These are phyloP conservation scores for Rhizophagus clarus DNA, from an alignment of 192 early-diverging fungal genomes.

Conservation along the genomic window DNA sequence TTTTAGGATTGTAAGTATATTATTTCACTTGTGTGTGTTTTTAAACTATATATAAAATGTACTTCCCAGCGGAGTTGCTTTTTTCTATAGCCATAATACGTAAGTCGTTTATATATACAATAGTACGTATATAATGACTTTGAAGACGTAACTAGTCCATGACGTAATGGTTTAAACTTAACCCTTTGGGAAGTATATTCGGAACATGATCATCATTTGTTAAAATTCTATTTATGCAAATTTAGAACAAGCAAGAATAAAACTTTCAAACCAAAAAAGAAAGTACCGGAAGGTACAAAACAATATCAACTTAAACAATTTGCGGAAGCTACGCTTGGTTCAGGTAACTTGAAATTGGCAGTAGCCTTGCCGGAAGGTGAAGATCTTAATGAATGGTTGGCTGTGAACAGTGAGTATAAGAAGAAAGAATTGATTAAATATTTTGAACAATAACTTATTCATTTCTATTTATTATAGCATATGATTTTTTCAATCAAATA, in stretches of 20 bases:
- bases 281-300: slow-evolving; percentile 56
- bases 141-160: no score
- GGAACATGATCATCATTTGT: background rate
- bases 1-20: background rate
- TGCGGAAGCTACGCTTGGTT: slow-evolving; percentile 70
- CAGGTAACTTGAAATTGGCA: slow-evolving; percentile 75
- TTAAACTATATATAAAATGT: no score
- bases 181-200: background rate
- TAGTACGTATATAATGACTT: no score
- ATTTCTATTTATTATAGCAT: slow-evolving; percentile 43
- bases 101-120: no score
- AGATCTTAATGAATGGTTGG: slow-evolving; percentile 89
- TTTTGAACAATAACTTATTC: background rate
- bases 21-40: background rate
- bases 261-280: slow-evolving; percentile 60
- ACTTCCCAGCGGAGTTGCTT: no score
- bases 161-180: no score
- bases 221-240: background rate
- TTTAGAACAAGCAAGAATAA: slow-evolving; percentile 48
- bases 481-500: slow-evolving; percentile 97
- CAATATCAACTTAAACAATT: slow-evolving; percentile 67
- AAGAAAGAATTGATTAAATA: background rate
- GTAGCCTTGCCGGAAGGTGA: slow-evolving; percentile 88
- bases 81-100: no score
- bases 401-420: slow-evolving; percentile 69